Evolutionary conservation across 352 stramenopile species (phyloP), one percentile per base, ranked within the genome.

Genomic region (Peronospora belbahrii): DNA sequence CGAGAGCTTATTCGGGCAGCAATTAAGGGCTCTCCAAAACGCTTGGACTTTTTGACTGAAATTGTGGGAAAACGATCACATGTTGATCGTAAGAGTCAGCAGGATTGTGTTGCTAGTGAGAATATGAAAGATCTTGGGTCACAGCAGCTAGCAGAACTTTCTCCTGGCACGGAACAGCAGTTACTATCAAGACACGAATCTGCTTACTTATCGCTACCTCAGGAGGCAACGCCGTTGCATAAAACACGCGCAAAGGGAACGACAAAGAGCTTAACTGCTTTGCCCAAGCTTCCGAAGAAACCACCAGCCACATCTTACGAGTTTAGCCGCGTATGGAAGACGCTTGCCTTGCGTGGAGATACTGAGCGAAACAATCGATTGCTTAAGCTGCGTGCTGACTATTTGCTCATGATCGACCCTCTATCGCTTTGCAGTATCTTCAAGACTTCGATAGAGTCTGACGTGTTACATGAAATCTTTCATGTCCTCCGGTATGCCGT

Each of bases 311-410:
- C 77, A 18, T 81, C 79, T 17, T 94, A 91, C 49, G 82, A 90
- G 54, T 91, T 94, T 39, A 38, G 42, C 25, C 74, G 78, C 3
- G 72, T 92, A 20, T 94, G 83, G 83, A 86, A 87, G 34, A 74
- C 65, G 9, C 56, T 94, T 15, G 63, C 42, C 18, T 52, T 68
- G 5, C 74, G 70, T 36, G 70, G 67, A n/a, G 55, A 73, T 35
- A 23, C 31, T 1, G 62, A 63, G 2, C 55, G 63, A 7, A 52
- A 42, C 6, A 28, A 28, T 8, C 55, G 63, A 15, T 42, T 81
- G 35, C 49, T 75, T 1, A 32, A 48, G 0, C 31, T 87, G n/a
- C 71, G 79, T 0, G 63, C 52, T 1, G 44, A 59, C 1, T 89
- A 89, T 38, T 51, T 91, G 24, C 60, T 52, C 9, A 48, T 69